Base-by-base conservation (phyloP, 2,329 filamentous ascomycete species). In the Colletotrichum sp. region DNA sequence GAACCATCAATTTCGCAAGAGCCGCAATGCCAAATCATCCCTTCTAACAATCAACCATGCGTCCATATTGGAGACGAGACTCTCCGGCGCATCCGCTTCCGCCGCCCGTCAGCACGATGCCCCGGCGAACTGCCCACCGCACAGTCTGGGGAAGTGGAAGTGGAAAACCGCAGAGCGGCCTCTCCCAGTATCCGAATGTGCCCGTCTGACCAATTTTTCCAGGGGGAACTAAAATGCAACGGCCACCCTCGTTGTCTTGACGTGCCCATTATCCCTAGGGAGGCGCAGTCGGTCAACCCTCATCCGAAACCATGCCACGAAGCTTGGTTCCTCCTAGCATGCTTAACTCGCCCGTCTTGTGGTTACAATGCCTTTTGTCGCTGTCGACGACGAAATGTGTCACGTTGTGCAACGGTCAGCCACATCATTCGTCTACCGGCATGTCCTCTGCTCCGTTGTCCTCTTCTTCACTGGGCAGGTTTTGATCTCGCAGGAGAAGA, bases 401-500 rank as follows among this genome's bases (percentile, higher is more conserved):
- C 26, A 36, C 32, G 10, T 28, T 71, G n/a, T 34, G 56, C 28
- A 65, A 52, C 34, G 18, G 13, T 32, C 32, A 34, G 58, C 52
- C 30, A 28, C 55, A 9, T 71, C 58, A 68, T 8, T 28, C 58
- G 26, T 52, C 58, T 36, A 68, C 67, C 12, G 21, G 28, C 30
- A 76, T 66, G 7, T 78, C 77, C 43, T 72, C 76, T 64, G 79
- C 75, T 36, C 79, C 81, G 28, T 80, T 81, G 55, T 83, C 84
- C 66, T 85, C 83, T 34, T 86, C 86, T 55, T 87, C 86, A 7
- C 81, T 80, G 1, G 85, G 85, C 24, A 89, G 82, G 63, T 89
- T 89, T 66, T 86, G 84, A 43, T 90, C 85, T 75, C 85, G 83
- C 78, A 83, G 82, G n/a, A 82, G 79, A 56, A 88, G 78, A 13